phyloP scores from a whole-genome alignment of 805 yeast species.

The Metschnikowia cerradonensis region DNA sequence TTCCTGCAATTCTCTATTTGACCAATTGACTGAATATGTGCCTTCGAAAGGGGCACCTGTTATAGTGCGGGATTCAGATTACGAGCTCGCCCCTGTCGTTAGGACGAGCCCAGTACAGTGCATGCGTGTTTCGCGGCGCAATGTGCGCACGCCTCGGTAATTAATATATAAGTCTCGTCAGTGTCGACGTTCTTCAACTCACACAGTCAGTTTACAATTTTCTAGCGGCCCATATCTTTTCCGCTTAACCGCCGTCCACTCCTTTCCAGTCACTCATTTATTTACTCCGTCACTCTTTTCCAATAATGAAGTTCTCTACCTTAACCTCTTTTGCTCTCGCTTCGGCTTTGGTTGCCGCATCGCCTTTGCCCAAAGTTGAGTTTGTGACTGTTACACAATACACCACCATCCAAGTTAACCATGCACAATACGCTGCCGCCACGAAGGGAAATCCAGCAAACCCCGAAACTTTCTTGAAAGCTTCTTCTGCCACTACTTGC shows the following conservation, averaged over 20 bases:
- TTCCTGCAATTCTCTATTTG: neutral
- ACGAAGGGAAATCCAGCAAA: neutral
- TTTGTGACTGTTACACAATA: slow-evolving; percentile 13
- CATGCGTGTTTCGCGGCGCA: slow-evolving; percentile 5
- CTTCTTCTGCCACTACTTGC: slow-evolving; percentile 3
- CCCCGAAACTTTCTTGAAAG: neutral
- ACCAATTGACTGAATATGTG: neutral
- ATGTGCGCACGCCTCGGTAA: neutral
- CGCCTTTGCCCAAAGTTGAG: slow-evolving; percentile 6
- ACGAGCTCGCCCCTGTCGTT: neutral
- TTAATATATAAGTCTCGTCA: neutral
- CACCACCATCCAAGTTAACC: slow-evolving; percentile 9
- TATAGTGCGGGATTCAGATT: neutral
- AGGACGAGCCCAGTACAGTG: neutral
- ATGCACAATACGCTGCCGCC: slow-evolving; percentile 5
- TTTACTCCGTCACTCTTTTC: slow-evolving; percentile 1
- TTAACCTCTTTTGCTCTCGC: slow-evolving; percentile 3
- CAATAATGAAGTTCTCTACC: slow-evolving; percentile 11
- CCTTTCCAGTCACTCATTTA: neutral
- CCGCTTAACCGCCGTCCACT: slow-evolving; percentile 1
- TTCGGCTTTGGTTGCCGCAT: slow-evolving; percentile 10
- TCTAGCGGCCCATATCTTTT: neutral
- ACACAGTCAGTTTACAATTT: neutral
- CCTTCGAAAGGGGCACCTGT: neutral
- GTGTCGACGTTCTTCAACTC: neutral